Evolutionary conservation across 2,329 filamentous ascomycete species (phyloP).

Genomic region (Aureobasidium lini): DNA sequence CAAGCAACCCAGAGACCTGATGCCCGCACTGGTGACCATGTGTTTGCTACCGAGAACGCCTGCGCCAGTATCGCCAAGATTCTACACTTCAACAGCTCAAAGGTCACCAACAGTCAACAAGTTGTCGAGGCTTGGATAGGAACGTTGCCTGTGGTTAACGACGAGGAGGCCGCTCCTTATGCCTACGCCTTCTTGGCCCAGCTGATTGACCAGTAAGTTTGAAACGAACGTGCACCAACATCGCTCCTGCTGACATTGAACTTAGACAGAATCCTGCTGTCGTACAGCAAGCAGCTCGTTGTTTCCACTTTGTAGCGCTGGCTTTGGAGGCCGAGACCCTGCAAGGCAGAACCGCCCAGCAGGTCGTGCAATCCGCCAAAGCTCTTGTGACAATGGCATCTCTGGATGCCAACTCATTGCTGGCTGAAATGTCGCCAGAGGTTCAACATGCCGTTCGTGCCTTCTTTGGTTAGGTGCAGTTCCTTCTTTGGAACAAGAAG

Average conservation of each 20-base stretch:
- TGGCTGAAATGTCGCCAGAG: conserved; percentile 69
- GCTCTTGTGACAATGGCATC: conserved; percentile 64
- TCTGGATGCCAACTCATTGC: conserved; percentile 66
- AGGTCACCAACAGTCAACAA: conserved; percentile 67
- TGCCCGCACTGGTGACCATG: conserved; percentile 81
- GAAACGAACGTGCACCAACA: background rate
- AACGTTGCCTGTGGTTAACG: conserved; percentile 84
- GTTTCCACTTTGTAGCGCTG: conserved; percentile 79
- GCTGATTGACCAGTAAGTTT: conserved; percentile 84
- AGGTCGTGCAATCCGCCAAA: conserved; percentile 72
- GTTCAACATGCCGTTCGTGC: conserved; percentile 57
- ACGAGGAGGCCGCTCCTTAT: conserved; percentile 95
- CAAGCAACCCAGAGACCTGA: conserved; percentile 74
- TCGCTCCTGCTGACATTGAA: conserved; percentile 23
- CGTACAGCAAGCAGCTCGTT: conserved; percentile 65
- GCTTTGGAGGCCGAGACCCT: conserved; percentile 87
- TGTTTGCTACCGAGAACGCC: conserved; percentile 96
- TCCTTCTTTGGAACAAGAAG: background rate
- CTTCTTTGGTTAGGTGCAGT: conserved; percentile 27
- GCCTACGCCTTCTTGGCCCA: conserved; percentile 88
- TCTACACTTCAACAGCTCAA: conserved; percentile 75
- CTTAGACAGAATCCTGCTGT: conserved; percentile 77
- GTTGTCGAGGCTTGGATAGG: conserved; percentile 81
- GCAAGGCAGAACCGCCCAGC: conserved; percentile 71
- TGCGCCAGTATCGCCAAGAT: conserved; percentile 97